phyloP scores from a whole-genome alignment of 441 rosid genomes.

The Breynia disticha region DNA sequence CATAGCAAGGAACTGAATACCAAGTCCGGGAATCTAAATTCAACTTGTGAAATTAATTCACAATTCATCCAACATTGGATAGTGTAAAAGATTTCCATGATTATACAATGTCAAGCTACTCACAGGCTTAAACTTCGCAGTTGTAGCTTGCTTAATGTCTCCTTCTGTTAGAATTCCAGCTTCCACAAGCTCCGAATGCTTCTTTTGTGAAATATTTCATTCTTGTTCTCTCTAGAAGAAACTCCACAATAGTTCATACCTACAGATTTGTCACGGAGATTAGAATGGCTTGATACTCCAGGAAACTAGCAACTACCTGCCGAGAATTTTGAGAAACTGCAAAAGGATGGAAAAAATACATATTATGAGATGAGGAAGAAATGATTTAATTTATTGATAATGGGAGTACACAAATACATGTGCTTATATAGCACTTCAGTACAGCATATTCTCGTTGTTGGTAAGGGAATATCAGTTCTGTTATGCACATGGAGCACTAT shows the following conservation, averaged over 20 bases:
- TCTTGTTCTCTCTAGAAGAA: constrained; percentile 71
- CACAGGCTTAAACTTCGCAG: constrained; percentile 77
- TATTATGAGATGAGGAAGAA: too few relatives aligned
- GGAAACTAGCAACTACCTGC: constrained; percentile 52
- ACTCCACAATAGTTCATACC: constrained; percentile 32
- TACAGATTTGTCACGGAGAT: constrained; percentile 27
- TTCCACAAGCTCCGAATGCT: constrained; percentile 69
- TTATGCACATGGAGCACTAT: too few relatives aligned
- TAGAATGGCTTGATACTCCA: constrained; percentile 37
- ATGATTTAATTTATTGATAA: too few relatives aligned
- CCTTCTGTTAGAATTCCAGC: constrained; percentile 56
- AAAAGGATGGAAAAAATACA: constrained; percentile 9
- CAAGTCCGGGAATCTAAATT: too few relatives aligned
- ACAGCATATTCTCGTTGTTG: too few relatives aligned
- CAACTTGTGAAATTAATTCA: too few relatives aligned
- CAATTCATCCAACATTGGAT: too few relatives aligned
- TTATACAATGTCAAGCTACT: constrained; percentile 21
- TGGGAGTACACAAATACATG: too few relatives aligned
- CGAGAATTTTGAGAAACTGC: constrained; percentile 49
- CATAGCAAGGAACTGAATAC: too few relatives aligned
- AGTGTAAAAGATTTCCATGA: constrained; percentile 4
- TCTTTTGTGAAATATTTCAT: constrained; percentile 93
- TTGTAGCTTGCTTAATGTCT: constrained; percentile 53
- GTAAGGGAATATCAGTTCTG: too few relatives aligned
- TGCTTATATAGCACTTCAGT: too few relatives aligned